These are phyloP conservation scores for Helicocarpus griseus DNA, from an alignment of 2,329 filamentous ascomycete genomes.

Conservation along the genomic window DNA sequence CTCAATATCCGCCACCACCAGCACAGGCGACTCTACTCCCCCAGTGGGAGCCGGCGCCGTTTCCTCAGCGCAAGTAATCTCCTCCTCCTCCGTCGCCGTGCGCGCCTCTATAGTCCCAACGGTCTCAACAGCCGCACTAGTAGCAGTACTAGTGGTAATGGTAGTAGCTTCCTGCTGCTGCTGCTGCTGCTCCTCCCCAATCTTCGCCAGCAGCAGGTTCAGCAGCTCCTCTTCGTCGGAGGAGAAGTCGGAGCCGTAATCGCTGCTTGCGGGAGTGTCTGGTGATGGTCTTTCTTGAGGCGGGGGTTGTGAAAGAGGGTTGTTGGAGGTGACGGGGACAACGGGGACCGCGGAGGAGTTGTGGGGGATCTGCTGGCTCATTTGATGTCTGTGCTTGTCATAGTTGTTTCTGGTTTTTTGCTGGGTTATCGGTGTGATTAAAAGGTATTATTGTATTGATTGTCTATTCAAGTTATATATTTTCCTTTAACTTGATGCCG, in stretches of 20 bases:
- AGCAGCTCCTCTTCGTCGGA: constrained; percentile 47
- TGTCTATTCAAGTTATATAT: no score
- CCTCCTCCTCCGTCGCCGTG: neutral
- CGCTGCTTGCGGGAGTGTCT: constrained; percentile 29
- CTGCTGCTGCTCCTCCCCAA: constrained; percentile 22
- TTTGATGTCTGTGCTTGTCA: neutral
- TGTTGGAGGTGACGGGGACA: neutral
- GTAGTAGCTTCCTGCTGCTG: no score
- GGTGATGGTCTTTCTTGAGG: neutral
- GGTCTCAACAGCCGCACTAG: neutral
- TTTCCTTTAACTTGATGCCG: no score
- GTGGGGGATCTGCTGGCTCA: neutral
- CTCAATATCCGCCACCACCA: constrained; percentile 30
- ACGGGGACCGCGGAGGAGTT: neutral
- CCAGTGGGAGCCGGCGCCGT: no score
- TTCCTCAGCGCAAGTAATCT: neutral
- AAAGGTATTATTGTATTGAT: no score
- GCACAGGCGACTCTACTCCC: no score
- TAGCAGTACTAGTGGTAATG: no score
- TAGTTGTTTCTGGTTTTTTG: neutral
- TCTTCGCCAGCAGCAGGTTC: constrained; percentile 41
- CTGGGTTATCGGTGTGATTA: no score
- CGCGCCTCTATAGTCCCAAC: neutral
- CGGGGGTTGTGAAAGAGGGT: neutral
- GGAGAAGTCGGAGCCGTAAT: constrained; percentile 57